phyloP scores from a whole-genome alignment of 257 asterid species.

The Jacaranda mimosifolia region DNA sequence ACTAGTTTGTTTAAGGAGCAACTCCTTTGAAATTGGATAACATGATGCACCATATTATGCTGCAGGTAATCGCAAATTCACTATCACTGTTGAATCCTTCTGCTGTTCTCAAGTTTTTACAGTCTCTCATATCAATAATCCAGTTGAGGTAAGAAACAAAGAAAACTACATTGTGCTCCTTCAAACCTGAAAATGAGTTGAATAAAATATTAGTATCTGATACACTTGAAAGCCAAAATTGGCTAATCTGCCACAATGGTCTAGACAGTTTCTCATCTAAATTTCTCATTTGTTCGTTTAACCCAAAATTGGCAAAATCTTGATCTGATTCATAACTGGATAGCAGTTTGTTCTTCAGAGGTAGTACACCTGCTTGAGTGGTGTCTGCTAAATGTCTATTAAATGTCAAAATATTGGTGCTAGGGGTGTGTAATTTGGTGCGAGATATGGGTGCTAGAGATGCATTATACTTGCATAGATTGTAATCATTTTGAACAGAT shows the following conservation, averaged over 20 bases:
- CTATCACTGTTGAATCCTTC: constrained; percentile 75
- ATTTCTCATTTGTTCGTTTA: not conserved
- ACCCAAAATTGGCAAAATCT: constrained; percentile 9
- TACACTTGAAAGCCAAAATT: not conserved
- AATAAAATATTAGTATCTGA: not conserved
- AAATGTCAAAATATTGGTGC: not conserved
- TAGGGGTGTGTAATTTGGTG: not conserved
- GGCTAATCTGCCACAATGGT: not conserved
- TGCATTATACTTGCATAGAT: not conserved
- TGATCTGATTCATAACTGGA: not conserved
- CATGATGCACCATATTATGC: constrained; percentile 12
- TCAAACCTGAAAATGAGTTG: constrained; percentile 13
- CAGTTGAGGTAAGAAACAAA: constrained; percentile 64
- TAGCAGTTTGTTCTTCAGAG: not conserved
- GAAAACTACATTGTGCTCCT: not conserved
- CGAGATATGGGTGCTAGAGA: not conserved
- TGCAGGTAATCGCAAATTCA: constrained; percentile 86
- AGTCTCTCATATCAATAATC: constrained; percentile 72
- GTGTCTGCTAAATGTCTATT: not conserved
- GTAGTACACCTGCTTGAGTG: not conserved
- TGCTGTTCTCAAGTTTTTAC: constrained; percentile 83
- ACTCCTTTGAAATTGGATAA: constrained; percentile 23
- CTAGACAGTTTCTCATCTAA: not conserved
- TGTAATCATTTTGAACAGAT: constrained; percentile 1
- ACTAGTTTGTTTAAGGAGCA: constrained; percentile 18